A percentile compares a stretch with the other conserved stretches of the same genome.
These are phyloP conservation scores for Setomelanomma holmii DNA, from an alignment of 2,329 filamentous ascomycete species.

Conservation along the genomic window DNA sequence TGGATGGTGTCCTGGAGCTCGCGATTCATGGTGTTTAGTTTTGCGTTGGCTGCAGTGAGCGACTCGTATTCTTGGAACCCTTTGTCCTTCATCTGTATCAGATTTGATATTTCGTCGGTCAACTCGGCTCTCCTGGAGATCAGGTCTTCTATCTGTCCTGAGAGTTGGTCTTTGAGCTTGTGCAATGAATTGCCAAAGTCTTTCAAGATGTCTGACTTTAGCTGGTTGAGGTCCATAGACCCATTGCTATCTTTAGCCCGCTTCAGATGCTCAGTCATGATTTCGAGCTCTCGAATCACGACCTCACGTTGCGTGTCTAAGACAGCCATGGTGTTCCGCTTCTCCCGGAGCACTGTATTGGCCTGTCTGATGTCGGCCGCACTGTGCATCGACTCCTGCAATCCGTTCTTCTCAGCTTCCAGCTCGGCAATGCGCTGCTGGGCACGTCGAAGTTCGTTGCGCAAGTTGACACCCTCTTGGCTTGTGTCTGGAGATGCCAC, in stretches of 20 bases:
- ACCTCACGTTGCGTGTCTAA: constrained; percentile 95
- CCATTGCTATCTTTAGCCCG: constrained; percentile 81
- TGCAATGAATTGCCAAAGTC: constrained; percentile 69
- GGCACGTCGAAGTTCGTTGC: constrained; percentile 78
- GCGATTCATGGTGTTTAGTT: constrained; percentile 94
- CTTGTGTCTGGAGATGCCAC: constrained; percentile 62
- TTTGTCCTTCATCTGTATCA: constrained; percentile 87
- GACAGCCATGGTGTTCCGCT: constrained; percentile 93
- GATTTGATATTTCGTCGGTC: constrained; percentile 81
- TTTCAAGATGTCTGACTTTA: constrained; percentile 67
- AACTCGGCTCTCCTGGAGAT: constrained; percentile 86
- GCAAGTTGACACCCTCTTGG: constrained; percentile 57
- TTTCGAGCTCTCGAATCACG: constrained; percentile 89
- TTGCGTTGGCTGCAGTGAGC: constrained; percentile 90
- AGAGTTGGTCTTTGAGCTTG: constrained; percentile 80
- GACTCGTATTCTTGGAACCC: constrained; percentile 96
- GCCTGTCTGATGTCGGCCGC: constrained; percentile 73
- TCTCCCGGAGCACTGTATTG: constrained; percentile 88
- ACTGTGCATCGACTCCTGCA: constrained; percentile 61
- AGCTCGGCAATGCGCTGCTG: constrained; percentile 88
- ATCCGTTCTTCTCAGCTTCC: constrained; percentile 73
- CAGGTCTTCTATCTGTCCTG: constrained; percentile 80
- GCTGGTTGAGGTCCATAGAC: constrained; percentile 77
- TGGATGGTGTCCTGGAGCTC: constrained; percentile 94
- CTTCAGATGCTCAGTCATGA: constrained; percentile 86